Evolutionary conservation across 2,329 filamentous ascomycete species (phyloP).

Genomic region (Pseudogymnoascus sp.): DNA sequence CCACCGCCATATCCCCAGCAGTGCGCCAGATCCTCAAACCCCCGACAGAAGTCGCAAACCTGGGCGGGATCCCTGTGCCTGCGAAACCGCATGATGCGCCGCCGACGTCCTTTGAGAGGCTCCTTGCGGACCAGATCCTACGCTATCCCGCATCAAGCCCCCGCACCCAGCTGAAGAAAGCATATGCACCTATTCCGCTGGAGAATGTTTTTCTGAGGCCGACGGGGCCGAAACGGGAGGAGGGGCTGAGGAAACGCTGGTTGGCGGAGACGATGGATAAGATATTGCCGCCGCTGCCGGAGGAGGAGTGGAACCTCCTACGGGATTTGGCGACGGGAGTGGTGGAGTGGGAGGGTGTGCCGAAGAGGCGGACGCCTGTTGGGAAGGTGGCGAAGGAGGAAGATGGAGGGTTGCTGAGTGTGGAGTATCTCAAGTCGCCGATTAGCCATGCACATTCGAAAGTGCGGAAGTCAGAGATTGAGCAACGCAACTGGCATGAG

Average conservation of each 20-base stretch:
- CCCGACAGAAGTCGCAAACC: background rate
- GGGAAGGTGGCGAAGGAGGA: background rate
- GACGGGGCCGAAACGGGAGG: constrained; percentile 30
- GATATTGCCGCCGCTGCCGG: constrained; percentile 45
- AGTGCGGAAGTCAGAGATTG: background rate
- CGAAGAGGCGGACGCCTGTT: background rate
- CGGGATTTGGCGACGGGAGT: constrained; percentile 34
- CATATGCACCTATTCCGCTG: constrained; percentile 32
- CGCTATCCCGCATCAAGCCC: constrained; percentile 12
- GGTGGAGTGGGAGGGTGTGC: constrained; percentile 5
- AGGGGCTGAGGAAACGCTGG: constrained; percentile 38
- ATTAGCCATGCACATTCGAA: constrained; percentile 7
- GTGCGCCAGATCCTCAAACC: constrained; percentile 43
- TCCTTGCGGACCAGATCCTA: constrained; percentile 31
- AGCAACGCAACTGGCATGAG: constrained; percentile 14
- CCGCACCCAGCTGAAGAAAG: constrained; percentile 12
- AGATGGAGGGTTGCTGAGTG: background rate
- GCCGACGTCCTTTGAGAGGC: constrained; percentile 33
- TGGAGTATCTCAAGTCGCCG: constrained; percentile 12
- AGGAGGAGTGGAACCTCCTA: constrained; percentile 48
- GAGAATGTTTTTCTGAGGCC: constrained; percentile 43
- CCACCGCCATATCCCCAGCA: constrained; percentile 13
- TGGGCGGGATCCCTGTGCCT: background rate
- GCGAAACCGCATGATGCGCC: constrained; percentile 30
- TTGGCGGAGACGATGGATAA: constrained; percentile 39